Evolutionary conservation across 306 rosid genomes (phyloP).

Genomic region (Nissolia schottii): DNA sequence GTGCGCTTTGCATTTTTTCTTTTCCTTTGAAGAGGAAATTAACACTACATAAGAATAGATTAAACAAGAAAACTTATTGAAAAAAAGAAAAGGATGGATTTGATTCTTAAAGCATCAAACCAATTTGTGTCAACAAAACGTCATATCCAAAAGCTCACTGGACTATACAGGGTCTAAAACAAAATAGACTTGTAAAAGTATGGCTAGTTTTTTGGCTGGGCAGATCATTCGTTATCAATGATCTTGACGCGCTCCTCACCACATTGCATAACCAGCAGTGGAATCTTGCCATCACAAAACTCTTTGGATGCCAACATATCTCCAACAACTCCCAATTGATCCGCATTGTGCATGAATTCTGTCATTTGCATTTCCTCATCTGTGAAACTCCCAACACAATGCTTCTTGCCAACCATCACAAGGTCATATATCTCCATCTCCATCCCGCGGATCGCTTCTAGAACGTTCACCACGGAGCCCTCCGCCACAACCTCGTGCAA

Average conservation of each 20-base stretch:
- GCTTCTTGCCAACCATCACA: constrained; percentile 44
- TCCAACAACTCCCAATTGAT: constrained; percentile 44
- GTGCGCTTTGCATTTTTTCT: too few relatives aligned
- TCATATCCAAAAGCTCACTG: too few relatives aligned
- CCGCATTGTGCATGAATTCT: constrained; percentile 39
- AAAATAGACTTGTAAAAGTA: too few relatives aligned
- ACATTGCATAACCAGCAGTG: constrained; percentile 41
- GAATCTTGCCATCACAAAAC: constrained; percentile 33
- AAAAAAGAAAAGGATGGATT: too few relatives aligned
- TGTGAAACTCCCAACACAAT: background rate
- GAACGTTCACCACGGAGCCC: constrained; percentile 11
- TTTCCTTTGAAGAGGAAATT: too few relatives aligned
- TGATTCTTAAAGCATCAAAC: too few relatives aligned
- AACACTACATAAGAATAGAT: too few relatives aligned
- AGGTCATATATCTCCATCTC: constrained; percentile 25
- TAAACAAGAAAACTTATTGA: too few relatives aligned
- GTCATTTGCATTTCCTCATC: constrained; percentile 46
- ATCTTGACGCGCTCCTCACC: background rate
- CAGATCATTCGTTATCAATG: too few relatives aligned
- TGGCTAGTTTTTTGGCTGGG: too few relatives aligned
- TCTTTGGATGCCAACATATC: constrained; percentile 49
- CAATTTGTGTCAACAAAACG: too few relatives aligned
- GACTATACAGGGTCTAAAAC: too few relatives aligned
- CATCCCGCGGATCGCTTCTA: constrained; percentile 15
- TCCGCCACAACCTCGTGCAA: constrained; percentile 32